These are phyloP conservation scores for Penicillium coprophilum DNA, from an alignment of 495 filamentous ascomycete genomes.

Conservation along the genomic window DNA sequence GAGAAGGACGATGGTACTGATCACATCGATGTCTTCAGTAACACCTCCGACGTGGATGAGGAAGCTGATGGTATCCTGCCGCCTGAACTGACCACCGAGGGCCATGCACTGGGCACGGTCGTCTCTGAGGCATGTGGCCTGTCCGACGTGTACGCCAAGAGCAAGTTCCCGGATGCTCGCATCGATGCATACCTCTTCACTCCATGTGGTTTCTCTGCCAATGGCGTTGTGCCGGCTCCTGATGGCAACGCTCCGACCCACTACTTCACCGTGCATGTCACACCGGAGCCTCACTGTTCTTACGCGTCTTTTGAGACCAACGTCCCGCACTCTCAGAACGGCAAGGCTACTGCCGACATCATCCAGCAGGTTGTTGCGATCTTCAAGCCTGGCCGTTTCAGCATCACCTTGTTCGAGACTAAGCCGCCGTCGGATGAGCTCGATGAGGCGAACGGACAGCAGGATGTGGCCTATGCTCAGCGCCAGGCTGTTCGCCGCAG, in stretches of 20 bases:
- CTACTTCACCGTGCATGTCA: slow-evolving; percentile 99
- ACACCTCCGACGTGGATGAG: slow-evolving; percentile 67
- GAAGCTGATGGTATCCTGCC: slow-evolving; percentile 58
- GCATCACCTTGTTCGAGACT: slow-evolving; percentile 93
- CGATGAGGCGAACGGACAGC: slow-evolving; percentile 38
- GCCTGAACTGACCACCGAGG: slow-evolving; percentile 83
- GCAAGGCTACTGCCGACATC: slow-evolving; percentile 84
- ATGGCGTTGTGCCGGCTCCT: slow-evolving; percentile 88
- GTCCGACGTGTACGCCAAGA: slow-evolving; percentile 82
- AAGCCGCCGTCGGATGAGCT: slow-evolving; percentile 55
- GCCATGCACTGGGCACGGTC: slow-evolving; percentile 88
- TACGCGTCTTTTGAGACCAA: slow-evolving; percentile 99
- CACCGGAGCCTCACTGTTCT: slow-evolving; percentile 95
- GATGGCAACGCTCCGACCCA: slow-evolving; percentile 64
- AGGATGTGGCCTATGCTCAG: slow-evolving; percentile 45
- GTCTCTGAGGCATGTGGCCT: slow-evolving; percentile 91
- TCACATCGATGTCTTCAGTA: slow-evolving; percentile 75
- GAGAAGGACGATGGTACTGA: slow-evolving; percentile 50
- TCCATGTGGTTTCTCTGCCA: slow-evolving; percentile 97
- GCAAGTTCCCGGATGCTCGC: slow-evolving; percentile 85
- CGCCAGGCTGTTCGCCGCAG: slow-evolving; percentile 51
- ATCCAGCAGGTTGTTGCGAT: slow-evolving; percentile 92
- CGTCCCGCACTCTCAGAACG: slow-evolving; percentile 85
- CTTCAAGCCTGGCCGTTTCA: slow-evolving; percentile 96
- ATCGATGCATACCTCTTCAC: slow-evolving; percentile 97